phyloP scores from a whole-genome alignment of 768 basidiomycete genomes.

The Lactarius psammicola region DNA sequence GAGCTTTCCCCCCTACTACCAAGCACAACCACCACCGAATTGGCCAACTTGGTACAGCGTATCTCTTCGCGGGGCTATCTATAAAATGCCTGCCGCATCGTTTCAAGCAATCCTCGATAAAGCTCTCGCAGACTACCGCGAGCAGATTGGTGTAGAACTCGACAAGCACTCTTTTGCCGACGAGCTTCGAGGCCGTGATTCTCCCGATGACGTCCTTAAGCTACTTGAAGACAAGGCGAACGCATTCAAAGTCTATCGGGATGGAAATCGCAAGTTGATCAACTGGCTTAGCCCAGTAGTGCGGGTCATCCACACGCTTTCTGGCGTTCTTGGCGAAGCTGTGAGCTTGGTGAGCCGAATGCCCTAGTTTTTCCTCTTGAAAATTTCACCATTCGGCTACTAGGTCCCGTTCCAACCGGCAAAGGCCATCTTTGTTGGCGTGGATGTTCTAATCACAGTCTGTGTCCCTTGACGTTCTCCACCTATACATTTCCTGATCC shows the following conservation, averaged over 20 bases:
- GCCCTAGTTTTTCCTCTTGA: background rate
- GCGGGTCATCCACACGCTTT: background rate
- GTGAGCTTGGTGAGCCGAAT: background rate
- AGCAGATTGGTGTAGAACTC: background rate
- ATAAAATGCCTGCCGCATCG: background rate
- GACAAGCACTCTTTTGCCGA: constrained; percentile 1
- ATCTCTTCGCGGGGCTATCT: background rate
- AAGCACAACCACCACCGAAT: background rate
- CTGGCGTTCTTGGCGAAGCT: background rate
- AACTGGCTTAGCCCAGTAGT: background rate
- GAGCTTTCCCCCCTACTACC: background rate
- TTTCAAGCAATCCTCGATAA: background rate
- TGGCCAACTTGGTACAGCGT: background rate
- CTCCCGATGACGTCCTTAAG: background rate
- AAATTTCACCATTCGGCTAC: background rate
- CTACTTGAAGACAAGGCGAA: background rate
- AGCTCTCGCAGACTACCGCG: background rate
- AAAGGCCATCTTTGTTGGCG: background rate
- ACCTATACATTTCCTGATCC: too few species aligned
- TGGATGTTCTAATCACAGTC: background rate
- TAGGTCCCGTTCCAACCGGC: background rate
- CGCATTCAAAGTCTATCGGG: background rate
- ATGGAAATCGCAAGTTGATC: background rate
- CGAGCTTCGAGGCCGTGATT: background rate
- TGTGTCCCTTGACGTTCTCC: too few species aligned